phyloP scores from a whole-genome alignment of 2,329 filamentous ascomycete genomes.

The Alternaria consortialis region DNA sequence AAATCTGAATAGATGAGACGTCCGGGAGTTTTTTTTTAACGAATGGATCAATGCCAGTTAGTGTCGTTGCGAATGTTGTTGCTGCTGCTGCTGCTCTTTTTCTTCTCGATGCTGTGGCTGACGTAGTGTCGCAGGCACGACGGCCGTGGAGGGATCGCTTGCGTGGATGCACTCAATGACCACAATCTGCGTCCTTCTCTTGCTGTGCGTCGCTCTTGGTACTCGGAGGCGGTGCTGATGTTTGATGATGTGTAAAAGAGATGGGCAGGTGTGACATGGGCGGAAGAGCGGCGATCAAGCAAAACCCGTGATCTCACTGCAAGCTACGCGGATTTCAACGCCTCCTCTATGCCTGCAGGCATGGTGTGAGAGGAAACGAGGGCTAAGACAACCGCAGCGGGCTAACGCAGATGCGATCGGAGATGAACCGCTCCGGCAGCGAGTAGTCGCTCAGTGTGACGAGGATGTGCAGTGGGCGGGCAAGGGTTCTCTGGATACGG shows the following conservation, averaged over 20 bases:
- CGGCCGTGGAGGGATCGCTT: constrained; percentile 26
- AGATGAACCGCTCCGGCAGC: constrained; percentile 47
- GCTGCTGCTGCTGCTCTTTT: constrained; percentile 19
- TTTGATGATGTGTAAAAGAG: constrained; percentile 24
- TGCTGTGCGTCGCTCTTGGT: constrained; percentile 20
- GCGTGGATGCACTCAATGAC: constrained; percentile 17
- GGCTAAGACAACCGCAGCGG: constrained; percentile 26
- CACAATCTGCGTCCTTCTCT: constrained; percentile 24
- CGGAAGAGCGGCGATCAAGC: constrained; percentile 24
- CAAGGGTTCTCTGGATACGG: constrained; percentile 26
- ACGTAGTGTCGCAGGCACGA: constrained; percentile 35
- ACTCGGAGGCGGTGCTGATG: constrained; percentile 18
- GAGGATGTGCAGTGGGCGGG: constrained; percentile 27
- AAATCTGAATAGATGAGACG: not conserved
- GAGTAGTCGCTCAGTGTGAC: constrained; percentile 38
- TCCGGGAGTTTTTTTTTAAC: not conserved
- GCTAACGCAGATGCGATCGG: constrained; percentile 50
- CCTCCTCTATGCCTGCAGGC: constrained; percentile 29
- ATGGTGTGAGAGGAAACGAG: constrained; percentile 39
- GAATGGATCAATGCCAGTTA: not conserved
- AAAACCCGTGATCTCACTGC: constrained; percentile 44
- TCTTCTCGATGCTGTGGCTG: constrained; percentile 32
- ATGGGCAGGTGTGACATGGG: constrained; percentile 39
- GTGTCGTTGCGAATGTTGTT: not conserved
- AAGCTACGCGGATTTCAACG: constrained; percentile 32